phyloP scores from a whole-genome alignment of 129 eudicot genomes.

The Flaveria bidentis region DNA sequence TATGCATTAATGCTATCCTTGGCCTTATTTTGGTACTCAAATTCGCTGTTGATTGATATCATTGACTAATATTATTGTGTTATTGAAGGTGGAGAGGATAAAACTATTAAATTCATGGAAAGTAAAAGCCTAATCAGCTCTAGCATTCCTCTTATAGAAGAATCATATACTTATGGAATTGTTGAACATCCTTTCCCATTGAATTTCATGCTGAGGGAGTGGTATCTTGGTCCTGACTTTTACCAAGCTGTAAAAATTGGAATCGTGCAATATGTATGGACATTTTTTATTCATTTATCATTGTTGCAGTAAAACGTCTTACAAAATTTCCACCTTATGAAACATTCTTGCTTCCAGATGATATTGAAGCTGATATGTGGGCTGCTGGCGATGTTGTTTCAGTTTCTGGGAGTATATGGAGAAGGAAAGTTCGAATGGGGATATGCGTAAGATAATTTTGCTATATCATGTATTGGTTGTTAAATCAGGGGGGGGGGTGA shows the following conservation, averaged over 20 bases:
- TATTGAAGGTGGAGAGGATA: constrained; percentile 90
- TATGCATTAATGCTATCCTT: too few relatives aligned
- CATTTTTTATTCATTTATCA: constrained; percentile 1
- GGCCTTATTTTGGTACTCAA: neutral
- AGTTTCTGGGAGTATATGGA: constrained; percentile 80
- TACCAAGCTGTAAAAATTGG: constrained; percentile 97
- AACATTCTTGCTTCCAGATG: constrained; percentile 57
- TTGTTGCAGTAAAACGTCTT: neutral
- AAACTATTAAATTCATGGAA: constrained; percentile 82
- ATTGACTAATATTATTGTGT: constrained; percentile 5
- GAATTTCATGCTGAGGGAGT: constrained; percentile 62
- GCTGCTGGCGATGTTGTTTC: constrained; percentile 67
- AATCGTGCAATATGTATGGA: constrained; percentile 90
- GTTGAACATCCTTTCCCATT: constrained; percentile 99
- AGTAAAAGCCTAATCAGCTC: constrained; percentile 61
- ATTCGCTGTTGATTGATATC: neutral
- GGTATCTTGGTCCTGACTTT: constrained; percentile 89
- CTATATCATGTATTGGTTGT: neutral
- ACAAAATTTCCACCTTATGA: neutral
- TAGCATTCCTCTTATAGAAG: constrained; percentile 88
- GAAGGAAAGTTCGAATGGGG: constrained; percentile 92
- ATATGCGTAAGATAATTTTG: constrained; percentile 67
- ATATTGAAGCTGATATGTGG: constrained; percentile 84
- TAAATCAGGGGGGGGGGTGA: neutral
- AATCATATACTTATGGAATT: constrained; percentile 88